Evolutionary conservation across 306 rosid genomes (phyloP), one percentile per base, ranked within the genome.

Genomic region (Erythrophleum fordii): DNA sequence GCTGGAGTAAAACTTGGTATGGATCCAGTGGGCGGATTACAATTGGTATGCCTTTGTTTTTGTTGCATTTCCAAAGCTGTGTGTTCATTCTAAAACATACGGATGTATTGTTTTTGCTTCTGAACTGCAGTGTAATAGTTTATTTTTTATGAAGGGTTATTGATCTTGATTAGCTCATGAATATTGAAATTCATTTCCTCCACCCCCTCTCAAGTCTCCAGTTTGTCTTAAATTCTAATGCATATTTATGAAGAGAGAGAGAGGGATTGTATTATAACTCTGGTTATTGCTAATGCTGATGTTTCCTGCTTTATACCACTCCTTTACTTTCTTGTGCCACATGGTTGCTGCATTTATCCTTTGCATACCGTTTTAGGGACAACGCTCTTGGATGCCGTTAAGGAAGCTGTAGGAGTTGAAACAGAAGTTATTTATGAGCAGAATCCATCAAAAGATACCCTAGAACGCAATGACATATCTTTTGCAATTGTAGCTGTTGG

Each of bases 401-500:
- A 89, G 77, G 86, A 81, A 87, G 72, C 92, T 1, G 92, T 90
- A 44, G 91, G 92, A 76, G 89, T 61, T 62, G 81, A 88, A 66
- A 86, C 92, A 72, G 91, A 94, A 73, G 85, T 92, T 39, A 79
- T 92, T 42, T 90, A 90, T 25, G 84, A 87, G 83, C 59, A 73
- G 67, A 1, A 62, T 80, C 98, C 91, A 42, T 92, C 93, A 8
- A 51, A 59, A 55, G 83, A 70, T 20, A 91, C 91, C 65, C 73
- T 94, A 77, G 85, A 87, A 62, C 61, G 45, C 14, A 46, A 73
- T 5, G 90, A 94, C 25, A 69, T 94, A 74, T 87, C 97, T 68
- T 91, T 77, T 23, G 93, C 97, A 22, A 88, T 94, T 46, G 89
- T 94, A 60, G 97, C 79, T 35, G 91, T 92, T 78, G 98, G 98